These are phyloP conservation scores for Ceratocystis destructans DNA, from an alignment of 2,329 filamentous ascomycete genomes.

Conservation along the genomic window DNA sequence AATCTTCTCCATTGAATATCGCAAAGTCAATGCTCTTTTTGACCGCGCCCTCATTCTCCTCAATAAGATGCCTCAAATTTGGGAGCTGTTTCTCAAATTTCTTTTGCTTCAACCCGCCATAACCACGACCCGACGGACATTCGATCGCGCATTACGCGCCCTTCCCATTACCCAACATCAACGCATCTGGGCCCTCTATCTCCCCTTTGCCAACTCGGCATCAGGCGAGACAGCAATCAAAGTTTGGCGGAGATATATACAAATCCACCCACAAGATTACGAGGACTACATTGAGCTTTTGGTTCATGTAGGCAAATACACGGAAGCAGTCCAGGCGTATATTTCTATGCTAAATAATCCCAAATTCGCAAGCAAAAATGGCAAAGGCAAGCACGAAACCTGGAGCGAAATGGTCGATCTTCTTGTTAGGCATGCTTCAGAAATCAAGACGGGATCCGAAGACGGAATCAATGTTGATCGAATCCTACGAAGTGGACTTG, in stretches of 20 bases:
- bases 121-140: constrained; percentile 71
- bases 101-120: constrained; percentile 83
- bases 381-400: constrained; percentile 88
- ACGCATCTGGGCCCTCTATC: constrained; percentile 85
- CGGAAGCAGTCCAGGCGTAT: constrained; percentile 80
- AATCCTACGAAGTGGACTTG: constrained; percentile 84
- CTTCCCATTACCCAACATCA: constrained; percentile 91
- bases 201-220: constrained; percentile 79
- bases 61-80: constrained; percentile 97
- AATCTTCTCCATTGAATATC: constrained; percentile 63
- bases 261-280: constrained; percentile 86
- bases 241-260: constrained; percentile 92
- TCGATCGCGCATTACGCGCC: constrained; percentile 82
- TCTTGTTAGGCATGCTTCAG: constrained; percentile 76
- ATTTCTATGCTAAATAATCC: constrained; percentile 86
- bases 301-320: constrained; percentile 67
- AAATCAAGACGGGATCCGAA: constrained; percentile 68
- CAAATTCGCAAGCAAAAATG: constrained; percentile 80
- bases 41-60: constrained; percentile 83
- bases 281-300: constrained; percentile 93
- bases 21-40: constrained; percentile 89
- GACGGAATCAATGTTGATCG: constrained; percentile 78
- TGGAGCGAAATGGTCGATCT: constrained; percentile 98
- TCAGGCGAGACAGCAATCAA: constrained; percentile 81
- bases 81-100: constrained; percentile 94